Percentiles rank a stretch among this genome's conserved stretches.
Conservation (phyloP, 768 basidiomycete genomes). For the Mycena amicta region DNA sequence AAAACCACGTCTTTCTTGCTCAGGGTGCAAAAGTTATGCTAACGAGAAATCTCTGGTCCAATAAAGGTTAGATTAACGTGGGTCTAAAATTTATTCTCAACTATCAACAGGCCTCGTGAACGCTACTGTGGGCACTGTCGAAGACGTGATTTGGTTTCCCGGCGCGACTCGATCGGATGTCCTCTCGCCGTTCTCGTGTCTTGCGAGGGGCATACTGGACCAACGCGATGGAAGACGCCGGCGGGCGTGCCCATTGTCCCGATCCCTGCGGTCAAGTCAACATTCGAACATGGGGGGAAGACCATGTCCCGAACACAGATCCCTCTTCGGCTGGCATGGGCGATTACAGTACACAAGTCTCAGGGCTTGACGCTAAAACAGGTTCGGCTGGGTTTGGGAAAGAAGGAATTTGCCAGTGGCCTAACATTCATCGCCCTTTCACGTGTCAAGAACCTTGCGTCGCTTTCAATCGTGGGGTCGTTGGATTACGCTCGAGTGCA, state of each 20-base stretch:
- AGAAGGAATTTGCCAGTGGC: slow-evolving; percentile 20
- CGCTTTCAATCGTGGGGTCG: slow-evolving; percentile 5
- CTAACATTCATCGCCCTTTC: slow-evolving; percentile 21
- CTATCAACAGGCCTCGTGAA: slow-evolving; percentile 18
- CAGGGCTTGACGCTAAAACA: slow-evolving; percentile 73
- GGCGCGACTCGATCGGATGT: slow-evolving; percentile 15
- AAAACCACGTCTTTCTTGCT: background rate
- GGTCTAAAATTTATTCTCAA: background rate
- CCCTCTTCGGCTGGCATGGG: slow-evolving; percentile 68
- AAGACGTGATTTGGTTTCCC: slow-evolving; percentile 20
- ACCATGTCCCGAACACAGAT: slow-evolving; percentile 35
- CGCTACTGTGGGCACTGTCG: slow-evolving; percentile 13
- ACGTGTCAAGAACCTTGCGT: slow-evolving; percentile 7
- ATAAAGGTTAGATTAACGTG: slow-evolving; percentile 6
- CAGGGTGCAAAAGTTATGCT: slow-evolving; percentile 15
- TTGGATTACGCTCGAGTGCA: slow-evolving; percentile 9
- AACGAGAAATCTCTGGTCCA: slow-evolving; percentile 10
- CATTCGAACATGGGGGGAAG: slow-evolving; percentile 16
- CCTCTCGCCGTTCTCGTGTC: slow-evolving; percentile 23
- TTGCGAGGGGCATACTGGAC: slow-evolving; percentile 19
- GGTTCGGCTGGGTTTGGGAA: slow-evolving; percentile 62
- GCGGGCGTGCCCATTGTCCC: slow-evolving; percentile 22
- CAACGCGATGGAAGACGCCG: slow-evolving; percentile 19
- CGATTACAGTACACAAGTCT: slow-evolving; percentile 74
- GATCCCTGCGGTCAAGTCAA: slow-evolving; percentile 11